Evolutionary conservation across 2,329 filamentous ascomycete species (phyloP), one percentile per base, ranked within the genome.

Genomic region (Aspergillus luchuensis): DNA sequence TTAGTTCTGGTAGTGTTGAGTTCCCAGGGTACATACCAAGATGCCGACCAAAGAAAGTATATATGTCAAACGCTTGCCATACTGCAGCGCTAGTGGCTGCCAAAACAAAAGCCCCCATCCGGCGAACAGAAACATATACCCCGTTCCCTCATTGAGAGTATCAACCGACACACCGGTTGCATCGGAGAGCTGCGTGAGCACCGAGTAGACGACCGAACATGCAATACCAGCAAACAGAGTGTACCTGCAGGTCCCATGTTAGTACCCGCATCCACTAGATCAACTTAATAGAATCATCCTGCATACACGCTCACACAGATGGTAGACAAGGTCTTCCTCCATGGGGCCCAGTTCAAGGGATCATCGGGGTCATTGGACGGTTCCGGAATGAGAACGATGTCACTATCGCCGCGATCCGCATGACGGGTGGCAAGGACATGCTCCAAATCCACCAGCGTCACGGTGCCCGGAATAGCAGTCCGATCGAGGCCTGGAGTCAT

Each of bases 281-380:
- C 5, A 36, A 36, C 11, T 1, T 36, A 36, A 13, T 15, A 36
- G 33, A 36, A 4, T 13, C 36, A 30, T 39, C 10, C 19, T n/a
- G 8, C 36, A 64, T 57, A 78, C 63, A 81, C 72, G 63, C 76
- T 79, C 54, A 77, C 76, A 59, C 76, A 79, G 5, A 75, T 69
- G 1, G 77, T 78, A 1, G 79, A 79, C 21, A 80, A 58, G 5
- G 75, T 55, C 61, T 82, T 82, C 43, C 80, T 73, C n/a, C 70
- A 65, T 5, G 65, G 70, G n/a, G 75, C 72, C 80, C 80, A 81
- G 50, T 81, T 81, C 52, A 82, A 66, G 11, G 80, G 79, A 62
- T 82, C 80, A 57, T 82, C 78, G 1, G 78, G 79, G 61, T 82
- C 78, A 43, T 69, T 65, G 1, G 78, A 81, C 0, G 80, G 81